These are phyloP conservation scores for Thalassiosira exigua DNA, from an alignment of 352 stramenopile genomes.

Conservation along the genomic window DNA sequence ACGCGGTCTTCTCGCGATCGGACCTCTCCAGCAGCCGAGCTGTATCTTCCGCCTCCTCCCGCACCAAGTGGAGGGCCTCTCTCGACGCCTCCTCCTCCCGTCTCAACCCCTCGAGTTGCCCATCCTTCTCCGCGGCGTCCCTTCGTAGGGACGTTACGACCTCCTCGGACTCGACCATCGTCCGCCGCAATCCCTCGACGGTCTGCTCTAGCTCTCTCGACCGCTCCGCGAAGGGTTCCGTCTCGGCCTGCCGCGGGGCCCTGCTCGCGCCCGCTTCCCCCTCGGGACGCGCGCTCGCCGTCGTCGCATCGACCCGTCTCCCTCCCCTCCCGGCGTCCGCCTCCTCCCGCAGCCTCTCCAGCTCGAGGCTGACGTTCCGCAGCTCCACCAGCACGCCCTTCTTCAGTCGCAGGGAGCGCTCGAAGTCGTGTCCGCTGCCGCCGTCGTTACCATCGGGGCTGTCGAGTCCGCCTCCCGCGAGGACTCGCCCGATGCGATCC, in stretches of 20 bases:
- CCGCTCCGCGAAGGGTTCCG: no score
- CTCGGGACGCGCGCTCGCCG: neutral
- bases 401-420: conserved; percentile 51
- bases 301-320: neutral
- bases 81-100: neutral
- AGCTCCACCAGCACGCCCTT: conserved; percentile 51
- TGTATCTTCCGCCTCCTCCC: no score
- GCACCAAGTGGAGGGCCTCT: no score
- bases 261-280: neutral
- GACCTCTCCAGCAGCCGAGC: neutral
- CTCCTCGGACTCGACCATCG: neutral
- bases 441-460: neutral
- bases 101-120: neutral
- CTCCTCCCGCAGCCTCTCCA: conserved; percentile 9
- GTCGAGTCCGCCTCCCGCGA: conserved; percentile 45
- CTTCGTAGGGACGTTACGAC: no score
- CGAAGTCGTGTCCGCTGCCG: conserved; percentile 32
- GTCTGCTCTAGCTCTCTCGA: no score
- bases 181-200: no score
- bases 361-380: conserved; percentile 32
- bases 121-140: neutral
- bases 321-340: conserved; percentile 1
- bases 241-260: neutral
- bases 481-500: conserved; percentile 42
- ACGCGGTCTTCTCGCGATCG: neutral